A percentile compares a stretch with the other conserved stretches of the same genome.
phyloP scores from a whole-genome alignment of 345 rosid species.

The Eucalyptus caleyi region DNA sequence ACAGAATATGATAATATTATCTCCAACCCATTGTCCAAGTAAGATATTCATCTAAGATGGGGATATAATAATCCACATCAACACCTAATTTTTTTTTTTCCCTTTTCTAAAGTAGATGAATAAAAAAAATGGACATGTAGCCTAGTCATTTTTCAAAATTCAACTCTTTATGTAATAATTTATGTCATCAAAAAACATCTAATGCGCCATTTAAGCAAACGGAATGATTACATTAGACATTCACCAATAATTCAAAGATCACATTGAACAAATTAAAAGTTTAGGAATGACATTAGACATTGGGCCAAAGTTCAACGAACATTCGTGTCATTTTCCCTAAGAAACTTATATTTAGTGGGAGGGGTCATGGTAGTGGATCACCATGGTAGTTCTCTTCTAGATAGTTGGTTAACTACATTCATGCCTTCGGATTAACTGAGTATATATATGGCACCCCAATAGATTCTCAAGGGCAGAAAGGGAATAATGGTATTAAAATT shows the following conservation, averaged over 20 bases:
- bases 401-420: not conserved
- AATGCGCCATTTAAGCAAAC: accelerated
- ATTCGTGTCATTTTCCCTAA: too few relatives aligned
- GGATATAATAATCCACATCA: too few relatives aligned
- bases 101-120: too few relatives aligned
- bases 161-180: too few relatives aligned
- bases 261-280: too few relatives aligned
- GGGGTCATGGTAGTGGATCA: not conserved
- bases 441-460: not conserved
- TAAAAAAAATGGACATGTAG: too few relatives aligned
- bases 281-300: accelerated
- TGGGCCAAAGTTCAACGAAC: accelerated
- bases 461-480: not conserved
- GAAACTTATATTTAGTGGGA: too few relatives aligned
- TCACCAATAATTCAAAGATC: too few relatives aligned
- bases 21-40: accelerated
- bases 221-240: too few relatives aligned
- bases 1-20: accelerated
- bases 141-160: accelerated
- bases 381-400: not conserved
- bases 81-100: too few relatives aligned
- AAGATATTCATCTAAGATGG: too few relatives aligned
- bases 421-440: not conserved
- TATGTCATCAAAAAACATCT: accelerated
- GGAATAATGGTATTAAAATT: not conserved